phyloP scores from a whole-genome alignment of 2,329 filamentous ascomycete genomes.

The Cladosporium sp. region DNA sequence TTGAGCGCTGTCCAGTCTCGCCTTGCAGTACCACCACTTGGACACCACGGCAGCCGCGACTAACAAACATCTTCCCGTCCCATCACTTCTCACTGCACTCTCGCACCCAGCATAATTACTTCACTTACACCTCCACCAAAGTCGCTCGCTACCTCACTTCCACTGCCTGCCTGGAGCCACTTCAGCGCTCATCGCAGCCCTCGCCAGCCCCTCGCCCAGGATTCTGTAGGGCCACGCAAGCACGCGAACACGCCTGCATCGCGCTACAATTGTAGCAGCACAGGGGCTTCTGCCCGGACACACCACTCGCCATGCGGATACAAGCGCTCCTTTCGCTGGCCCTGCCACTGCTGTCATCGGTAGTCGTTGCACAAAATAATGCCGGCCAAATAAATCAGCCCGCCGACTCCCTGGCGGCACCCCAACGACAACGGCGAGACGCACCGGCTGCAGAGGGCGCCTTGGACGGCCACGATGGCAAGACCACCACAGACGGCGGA shows the following conservation, averaged over 20 bases:
- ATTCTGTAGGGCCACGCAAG: constrained; percentile 19
- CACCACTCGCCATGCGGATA: constrained; percentile 31
- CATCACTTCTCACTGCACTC: constrained; percentile 2
- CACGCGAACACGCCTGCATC: constrained; percentile 9
- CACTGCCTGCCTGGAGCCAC: background rate
- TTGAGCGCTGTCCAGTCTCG: background rate
- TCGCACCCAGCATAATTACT: constrained; percentile 14
- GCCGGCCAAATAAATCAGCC: constrained; percentile 22
- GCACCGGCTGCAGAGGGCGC: constrained; percentile 22
- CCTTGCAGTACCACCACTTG: background rate
- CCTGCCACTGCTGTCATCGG: constrained; percentile 30
- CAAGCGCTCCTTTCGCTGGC: constrained; percentile 32
- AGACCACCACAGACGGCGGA: constrained; percentile 36
- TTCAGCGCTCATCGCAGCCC: background rate
- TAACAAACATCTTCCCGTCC: background rate
- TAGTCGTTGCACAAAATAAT: constrained; percentile 23
- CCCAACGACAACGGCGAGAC: constrained; percentile 17
- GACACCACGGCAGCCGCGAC: constrained; percentile 8
- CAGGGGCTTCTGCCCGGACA: constrained; percentile 28
- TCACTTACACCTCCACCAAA: constrained; percentile 3
- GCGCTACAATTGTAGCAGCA: background rate
- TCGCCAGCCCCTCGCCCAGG: background rate
- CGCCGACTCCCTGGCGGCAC: constrained; percentile 16
- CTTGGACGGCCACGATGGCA: constrained; percentile 38
- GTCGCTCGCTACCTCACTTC: constrained; percentile 19